phyloP scores from a whole-genome alignment of 441 rosid species.

The Jatropha podagrica region DNA sequence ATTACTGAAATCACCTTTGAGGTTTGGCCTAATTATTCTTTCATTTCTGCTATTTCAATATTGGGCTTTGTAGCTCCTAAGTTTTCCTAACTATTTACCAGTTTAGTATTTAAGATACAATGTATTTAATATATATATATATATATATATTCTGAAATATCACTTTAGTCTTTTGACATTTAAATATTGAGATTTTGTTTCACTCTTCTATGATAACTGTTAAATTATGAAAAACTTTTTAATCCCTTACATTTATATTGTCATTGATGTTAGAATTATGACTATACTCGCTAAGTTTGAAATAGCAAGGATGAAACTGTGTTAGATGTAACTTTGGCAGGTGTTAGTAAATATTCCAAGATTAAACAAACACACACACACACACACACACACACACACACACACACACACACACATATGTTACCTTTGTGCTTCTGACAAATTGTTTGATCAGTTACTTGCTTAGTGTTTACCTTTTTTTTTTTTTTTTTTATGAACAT shows the following conservation, averaged over 20 bases:
- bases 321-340: background rate
- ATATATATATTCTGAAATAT: too few relatives aligned
- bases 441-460: background rate
- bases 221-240: background rate
- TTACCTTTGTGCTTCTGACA: background rate
- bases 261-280: background rate
- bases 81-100: too few relatives aligned
- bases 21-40: background rate
- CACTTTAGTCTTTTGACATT: background rate
- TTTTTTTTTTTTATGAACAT: background rate
- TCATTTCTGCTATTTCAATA: background rate
- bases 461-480: slow-evolving; percentile 2
- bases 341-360: background rate
- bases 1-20: background rate
- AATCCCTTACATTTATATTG: background rate
- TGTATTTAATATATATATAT: too few relatives aligned
- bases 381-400: too few relatives aligned
- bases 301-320: background rate
- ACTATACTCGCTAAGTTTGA: background rate
- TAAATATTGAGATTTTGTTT: background rate
- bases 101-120: background rate
- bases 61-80: too few relatives aligned
- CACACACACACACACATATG: too few relatives aligned
- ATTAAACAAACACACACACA: background rate
- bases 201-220: background rate